phyloP scores from a whole-genome alignment of 345 rosid genomes.

The sweet orange (Citrus sinensis) region DNA sequence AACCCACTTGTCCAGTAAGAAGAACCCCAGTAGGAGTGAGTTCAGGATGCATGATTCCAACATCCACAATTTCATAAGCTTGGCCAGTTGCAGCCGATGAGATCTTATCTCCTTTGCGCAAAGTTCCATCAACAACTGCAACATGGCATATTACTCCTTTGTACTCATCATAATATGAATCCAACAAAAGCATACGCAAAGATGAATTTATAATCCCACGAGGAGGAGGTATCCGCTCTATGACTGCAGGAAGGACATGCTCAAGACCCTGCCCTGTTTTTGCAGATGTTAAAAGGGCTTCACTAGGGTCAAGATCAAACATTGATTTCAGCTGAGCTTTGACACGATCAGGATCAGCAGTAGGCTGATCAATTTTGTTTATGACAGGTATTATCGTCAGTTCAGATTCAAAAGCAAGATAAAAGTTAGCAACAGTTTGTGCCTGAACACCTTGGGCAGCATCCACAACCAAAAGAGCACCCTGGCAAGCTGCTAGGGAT shows the following conservation, averaged over 20 bases:
- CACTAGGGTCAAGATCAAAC: constrained; percentile 87
- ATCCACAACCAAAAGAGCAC: constrained; percentile 94
- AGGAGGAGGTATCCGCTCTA: constrained; percentile 84
- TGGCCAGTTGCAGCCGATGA: constrained; percentile 82
- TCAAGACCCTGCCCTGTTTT: constrained; percentile 95
- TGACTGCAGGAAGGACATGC: constrained; percentile 88
- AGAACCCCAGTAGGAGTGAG: constrained; percentile 89
- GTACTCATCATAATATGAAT: constrained; percentile 92
- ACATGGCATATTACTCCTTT: constrained; percentile 95
- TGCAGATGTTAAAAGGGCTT: constrained; percentile 89
- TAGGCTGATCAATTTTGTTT: constrained; percentile 96
- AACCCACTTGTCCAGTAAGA: constrained; percentile 94
- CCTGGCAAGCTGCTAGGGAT: constrained; percentile 98
- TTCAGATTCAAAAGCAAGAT: constrained; percentile 90
- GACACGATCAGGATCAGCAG: constrained; percentile 97
- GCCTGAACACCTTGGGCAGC: constrained; percentile 99
- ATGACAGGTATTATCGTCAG: constrained; percentile 77
- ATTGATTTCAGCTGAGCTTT: constrained; percentile 92
- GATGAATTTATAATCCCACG: constrained; percentile 63
- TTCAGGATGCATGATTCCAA: constrained; percentile 97
- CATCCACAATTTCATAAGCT: constrained; percentile 75
- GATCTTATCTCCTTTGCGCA: constrained; percentile 89
- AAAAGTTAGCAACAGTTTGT: constrained; percentile 95
- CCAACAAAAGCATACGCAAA: constrained; percentile 89
- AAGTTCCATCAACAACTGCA: constrained; percentile 82